phyloP scores from a whole-genome alignment of 495 filamentous ascomycete species.

The Aspergillus diversus region DNA sequence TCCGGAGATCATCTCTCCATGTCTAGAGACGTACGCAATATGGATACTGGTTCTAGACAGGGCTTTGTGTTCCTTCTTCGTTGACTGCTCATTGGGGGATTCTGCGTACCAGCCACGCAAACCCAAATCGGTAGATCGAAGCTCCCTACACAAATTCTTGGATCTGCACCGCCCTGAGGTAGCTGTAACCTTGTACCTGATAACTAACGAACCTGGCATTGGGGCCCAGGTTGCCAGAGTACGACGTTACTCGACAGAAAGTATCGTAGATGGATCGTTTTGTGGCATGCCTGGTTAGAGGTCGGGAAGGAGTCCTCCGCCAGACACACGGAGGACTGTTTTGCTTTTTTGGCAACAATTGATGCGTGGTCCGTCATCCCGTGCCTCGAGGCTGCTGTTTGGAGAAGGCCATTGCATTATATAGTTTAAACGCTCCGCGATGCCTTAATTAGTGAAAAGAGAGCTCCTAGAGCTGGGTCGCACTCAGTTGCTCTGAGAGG shows the following conservation, averaged over 20 bases:
- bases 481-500: not conserved
- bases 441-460: not conserved
- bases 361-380: slow-evolving; percentile 16
- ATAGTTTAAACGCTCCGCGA: not conserved
- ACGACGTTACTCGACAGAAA: too few relatives aligned
- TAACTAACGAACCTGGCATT: too few relatives aligned
- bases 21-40: not conserved
- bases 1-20: not conserved
- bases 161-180: slow-evolving; percentile 5
- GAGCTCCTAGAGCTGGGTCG: not conserved
- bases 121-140: slow-evolving; percentile 4
- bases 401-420: not conserved
- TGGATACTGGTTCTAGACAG: not conserved
- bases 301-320: slow-evolving; percentile 14
- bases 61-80: not conserved
- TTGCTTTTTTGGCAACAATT: not conserved
- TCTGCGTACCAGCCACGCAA: slow-evolving; percentile 2
- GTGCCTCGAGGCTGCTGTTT: slow-evolving; percentile 12
- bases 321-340: not conserved
- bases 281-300: slow-evolving; percentile 1
- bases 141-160: not conserved
- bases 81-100: not conserved
- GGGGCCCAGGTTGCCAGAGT: too few relatives aligned
- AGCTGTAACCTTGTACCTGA: slow-evolving; percentile 4
- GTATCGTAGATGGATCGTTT: not conserved